Conservation (phyloP, 129 eudicot genomes). For the Dittrichia graveolens region DNA sequence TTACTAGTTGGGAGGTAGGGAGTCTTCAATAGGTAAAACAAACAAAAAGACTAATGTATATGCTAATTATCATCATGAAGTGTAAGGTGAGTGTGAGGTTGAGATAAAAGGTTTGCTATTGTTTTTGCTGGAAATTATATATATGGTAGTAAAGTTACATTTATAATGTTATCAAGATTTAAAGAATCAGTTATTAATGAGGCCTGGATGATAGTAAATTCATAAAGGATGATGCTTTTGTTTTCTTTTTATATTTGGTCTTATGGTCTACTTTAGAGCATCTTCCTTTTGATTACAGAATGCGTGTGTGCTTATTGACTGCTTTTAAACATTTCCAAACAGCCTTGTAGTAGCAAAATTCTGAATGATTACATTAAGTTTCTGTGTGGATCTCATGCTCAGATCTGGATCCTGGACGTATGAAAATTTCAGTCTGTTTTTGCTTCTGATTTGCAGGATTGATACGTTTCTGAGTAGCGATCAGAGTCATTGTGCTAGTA, state of each 20-base stretch:
- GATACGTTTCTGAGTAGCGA: slow-evolving; percentile 86
- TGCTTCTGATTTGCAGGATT: slow-evolving; percentile 53
- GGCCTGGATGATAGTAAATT: not conserved
- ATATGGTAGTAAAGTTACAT: too few relatives aligned
- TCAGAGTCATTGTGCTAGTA: slow-evolving; percentile 84
- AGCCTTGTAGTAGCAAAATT: not conserved
- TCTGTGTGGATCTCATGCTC: slow-evolving; percentile 11
- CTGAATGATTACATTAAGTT: not conserved
- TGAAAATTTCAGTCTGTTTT: slow-evolving; percentile 13
- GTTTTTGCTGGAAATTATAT: too few relatives aligned
- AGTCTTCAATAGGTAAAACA: too few relatives aligned
- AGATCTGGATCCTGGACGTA: not conserved
- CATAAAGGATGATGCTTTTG: not conserved
- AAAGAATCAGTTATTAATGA: not conserved
- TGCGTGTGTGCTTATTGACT: slow-evolving; percentile 16
- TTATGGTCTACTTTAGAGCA: not conserved
- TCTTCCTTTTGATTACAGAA: not conserved
- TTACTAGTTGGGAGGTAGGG: too few relatives aligned
- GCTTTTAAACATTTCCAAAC: slow-evolving; percentile 13
- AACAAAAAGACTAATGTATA: too few relatives aligned
- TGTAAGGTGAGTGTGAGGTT: too few relatives aligned
- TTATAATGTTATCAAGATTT: not conserved
- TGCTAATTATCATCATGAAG: too few relatives aligned
- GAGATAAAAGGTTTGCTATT: too few relatives aligned
- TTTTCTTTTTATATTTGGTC: not conserved